A percentile compares a stretch with the other conserved stretches of the same genome.
phyloP scores from a whole-genome alignment of 805 yeast species.

The Candida sphagnicola region DNA sequence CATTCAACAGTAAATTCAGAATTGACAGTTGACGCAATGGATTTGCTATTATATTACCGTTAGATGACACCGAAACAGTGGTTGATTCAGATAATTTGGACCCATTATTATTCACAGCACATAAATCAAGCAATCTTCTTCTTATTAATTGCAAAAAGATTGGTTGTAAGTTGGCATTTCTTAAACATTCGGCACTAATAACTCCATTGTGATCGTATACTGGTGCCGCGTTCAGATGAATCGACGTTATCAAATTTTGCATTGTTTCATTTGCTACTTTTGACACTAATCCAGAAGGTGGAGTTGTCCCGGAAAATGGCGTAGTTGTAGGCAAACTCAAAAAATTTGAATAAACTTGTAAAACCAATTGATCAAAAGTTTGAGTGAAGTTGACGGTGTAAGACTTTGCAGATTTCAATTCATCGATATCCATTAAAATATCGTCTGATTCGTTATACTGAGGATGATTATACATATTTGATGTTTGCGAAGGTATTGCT shows the following conservation, averaged over 20 bases:
- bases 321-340: conserved; percentile 42
- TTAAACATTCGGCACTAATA: conserved; percentile 27
- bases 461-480: conserved; percentile 24
- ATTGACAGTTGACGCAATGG: conserved; percentile 32
- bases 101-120: conserved; percentile 13
- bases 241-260: conserved; percentile 19
- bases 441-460: conserved; percentile 39
- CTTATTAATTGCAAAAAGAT: conserved; percentile 38
- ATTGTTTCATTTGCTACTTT: conserved; percentile 42
- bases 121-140: conserved; percentile 38
- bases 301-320: conserved; percentile 39
- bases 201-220: conserved; percentile 31
- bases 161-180: conserved; percentile 31
- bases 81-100: conserved; percentile 21
- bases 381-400: conserved; percentile 34
- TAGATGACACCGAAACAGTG: conserved; percentile 17
- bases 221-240: conserved; percentile 13
- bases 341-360: conserved; percentile 30
- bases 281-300: conserved; percentile 43
- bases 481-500: neutral
- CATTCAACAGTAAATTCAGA: conserved; percentile 37
- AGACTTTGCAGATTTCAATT: conserved; percentile 20
- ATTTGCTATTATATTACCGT: conserved; percentile 3
- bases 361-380: conserved; percentile 32
- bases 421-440: conserved; percentile 38